Conservation (phyloP, 176 grass and related monocot species). For the Oryza nivara region DNA sequence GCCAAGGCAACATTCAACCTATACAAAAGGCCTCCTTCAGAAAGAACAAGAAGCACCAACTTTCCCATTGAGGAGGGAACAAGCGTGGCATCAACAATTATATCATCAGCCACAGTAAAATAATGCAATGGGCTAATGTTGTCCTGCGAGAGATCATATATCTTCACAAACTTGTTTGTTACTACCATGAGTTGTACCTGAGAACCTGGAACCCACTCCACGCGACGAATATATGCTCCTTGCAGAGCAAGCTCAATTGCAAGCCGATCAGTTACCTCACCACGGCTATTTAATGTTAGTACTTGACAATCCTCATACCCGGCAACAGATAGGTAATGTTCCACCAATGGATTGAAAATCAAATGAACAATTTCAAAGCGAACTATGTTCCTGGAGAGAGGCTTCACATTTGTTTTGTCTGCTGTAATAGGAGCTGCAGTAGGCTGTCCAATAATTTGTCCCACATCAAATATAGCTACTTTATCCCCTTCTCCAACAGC, state of each 20-base stretch:
- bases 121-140: slow-evolving; percentile 96
- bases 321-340: slow-evolving; percentile 87
- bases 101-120: slow-evolving; percentile 88
- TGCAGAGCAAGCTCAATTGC: slow-evolving; percentile 94
- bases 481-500: slow-evolving; percentile 99
- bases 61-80: slow-evolving; percentile 88
- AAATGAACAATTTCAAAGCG: slow-evolving; percentile 98
- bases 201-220: slow-evolving; percentile 95
- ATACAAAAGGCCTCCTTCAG: slow-evolving; percentile 81
- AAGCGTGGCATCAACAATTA: slow-evolving; percentile 79
- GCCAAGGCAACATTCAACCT: slow-evolving; percentile 85
- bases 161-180: slow-evolving; percentile 97
- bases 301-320: slow-evolving; percentile 97
- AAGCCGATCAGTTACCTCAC: slow-evolving; percentile 93
- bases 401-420: slow-evolving; percentile 97
- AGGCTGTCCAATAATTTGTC: slow-evolving; percentile 95
- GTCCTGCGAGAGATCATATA: slow-evolving; percentile 97
- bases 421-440: slow-evolving; percentile 73
- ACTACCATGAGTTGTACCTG: slow-evolving; percentile 96
- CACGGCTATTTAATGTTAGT: slow-evolving; percentile 89
- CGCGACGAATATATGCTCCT: slow-evolving; percentile 80
- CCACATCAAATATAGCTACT: slow-evolving; percentile 93
- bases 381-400: slow-evolving; percentile 89
- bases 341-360: slow-evolving; percentile 77
- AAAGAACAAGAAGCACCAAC: slow-evolving; percentile 87